phyloP scores from a whole-genome alignment of 805 yeast genomes.

The Wickerhamiella occidentalis region DNA sequence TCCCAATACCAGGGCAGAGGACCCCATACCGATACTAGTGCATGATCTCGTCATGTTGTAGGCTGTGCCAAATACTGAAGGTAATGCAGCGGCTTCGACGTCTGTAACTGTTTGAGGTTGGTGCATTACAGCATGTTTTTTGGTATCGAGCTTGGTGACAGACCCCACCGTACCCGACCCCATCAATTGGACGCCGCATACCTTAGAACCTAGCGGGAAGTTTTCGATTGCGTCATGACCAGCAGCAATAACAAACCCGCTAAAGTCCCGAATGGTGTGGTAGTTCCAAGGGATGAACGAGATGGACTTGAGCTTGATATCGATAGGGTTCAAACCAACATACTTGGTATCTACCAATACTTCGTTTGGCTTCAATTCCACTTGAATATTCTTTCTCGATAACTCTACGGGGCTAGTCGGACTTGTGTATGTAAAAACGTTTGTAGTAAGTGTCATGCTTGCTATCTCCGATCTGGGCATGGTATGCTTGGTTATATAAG shows the following conservation, averaged over 20 bases:
- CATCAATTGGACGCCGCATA: slow-evolving; percentile 36
- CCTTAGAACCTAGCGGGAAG: slow-evolving; percentile 45
- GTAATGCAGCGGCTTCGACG: slow-evolving; percentile 54
- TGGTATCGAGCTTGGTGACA: background rate
- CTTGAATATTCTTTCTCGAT: background rate
- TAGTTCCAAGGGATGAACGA: slow-evolving; percentile 9
- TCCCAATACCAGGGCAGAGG: slow-evolving; percentile 53
- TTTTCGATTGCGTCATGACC: slow-evolving; percentile 34
- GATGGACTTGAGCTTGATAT: slow-evolving; percentile 37
- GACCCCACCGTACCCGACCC: slow-evolving; percentile 3
- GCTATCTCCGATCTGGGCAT: background rate
- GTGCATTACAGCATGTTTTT: slow-evolving; percentile 34
- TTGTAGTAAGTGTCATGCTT: background rate
- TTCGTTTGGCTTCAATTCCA: slow-evolving; percentile 26
- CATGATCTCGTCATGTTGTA: slow-evolving; percentile 28
- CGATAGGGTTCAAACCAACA: slow-evolving; percentile 56
- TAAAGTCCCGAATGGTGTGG: slow-evolving; percentile 47
- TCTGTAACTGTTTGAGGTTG: slow-evolving; percentile 38
- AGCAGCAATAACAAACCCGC: slow-evolving; percentile 46
- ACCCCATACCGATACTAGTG: slow-evolving; percentile 32
- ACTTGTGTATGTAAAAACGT: background rate
- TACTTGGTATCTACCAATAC: slow-evolving; percentile 47
- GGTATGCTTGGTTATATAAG: background rate
- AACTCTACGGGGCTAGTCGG: background rate
- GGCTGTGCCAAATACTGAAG: slow-evolving; percentile 57